These are phyloP conservation scores for Starmerella khaoyaiensis DNA, from an alignment of 805 yeast genomes.

Conservation along the genomic window DNA sequence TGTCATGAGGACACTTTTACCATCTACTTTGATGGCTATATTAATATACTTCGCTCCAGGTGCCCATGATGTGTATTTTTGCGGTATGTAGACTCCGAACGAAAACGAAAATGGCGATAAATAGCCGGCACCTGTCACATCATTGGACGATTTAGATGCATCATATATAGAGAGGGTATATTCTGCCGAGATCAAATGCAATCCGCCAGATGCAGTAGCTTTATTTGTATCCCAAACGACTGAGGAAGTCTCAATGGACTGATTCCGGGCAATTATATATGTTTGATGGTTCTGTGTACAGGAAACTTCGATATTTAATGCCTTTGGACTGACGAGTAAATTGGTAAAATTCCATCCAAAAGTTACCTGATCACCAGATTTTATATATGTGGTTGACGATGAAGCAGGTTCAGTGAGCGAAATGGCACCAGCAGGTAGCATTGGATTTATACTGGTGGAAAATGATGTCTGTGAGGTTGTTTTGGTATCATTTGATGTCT, in stretches of 20 bases:
- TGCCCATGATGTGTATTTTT: conserved; percentile 28
- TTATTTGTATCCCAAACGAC: conserved; percentile 31
- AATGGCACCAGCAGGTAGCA: conserved; percentile 30
- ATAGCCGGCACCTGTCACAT: conserved; percentile 27
- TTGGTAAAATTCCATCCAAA: conserved; percentile 32
- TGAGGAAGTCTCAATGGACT: conserved; percentile 23
- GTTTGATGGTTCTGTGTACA: conserved; percentile 30
- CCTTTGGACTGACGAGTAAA: conserved; percentile 28
- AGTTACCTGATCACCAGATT: conserved; percentile 30
- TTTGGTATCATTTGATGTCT: not conserved
- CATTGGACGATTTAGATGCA: conserved; percentile 23
- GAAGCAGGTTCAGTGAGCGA: conserved; percentile 27
- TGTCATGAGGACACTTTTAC: too few species aligned
- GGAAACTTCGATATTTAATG: conserved; percentile 29
- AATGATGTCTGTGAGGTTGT: conserved; percentile 6
- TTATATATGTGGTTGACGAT: conserved; percentile 28
- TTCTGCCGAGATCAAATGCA: conserved; percentile 26
- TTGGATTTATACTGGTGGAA: conserved; percentile 23
- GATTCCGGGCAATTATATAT: conserved; percentile 29
- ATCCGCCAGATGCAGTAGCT: conserved; percentile 19
- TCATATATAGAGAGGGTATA: conserved; percentile 31
- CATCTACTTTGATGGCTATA: conserved; percentile 5
- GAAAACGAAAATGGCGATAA: conserved; percentile 24
- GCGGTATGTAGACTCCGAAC: conserved; percentile 31
- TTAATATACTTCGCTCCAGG: conserved; percentile 21